Conservation (phyloP, 768 basidiomycete genomes). For the Russula brevipes region DNA sequence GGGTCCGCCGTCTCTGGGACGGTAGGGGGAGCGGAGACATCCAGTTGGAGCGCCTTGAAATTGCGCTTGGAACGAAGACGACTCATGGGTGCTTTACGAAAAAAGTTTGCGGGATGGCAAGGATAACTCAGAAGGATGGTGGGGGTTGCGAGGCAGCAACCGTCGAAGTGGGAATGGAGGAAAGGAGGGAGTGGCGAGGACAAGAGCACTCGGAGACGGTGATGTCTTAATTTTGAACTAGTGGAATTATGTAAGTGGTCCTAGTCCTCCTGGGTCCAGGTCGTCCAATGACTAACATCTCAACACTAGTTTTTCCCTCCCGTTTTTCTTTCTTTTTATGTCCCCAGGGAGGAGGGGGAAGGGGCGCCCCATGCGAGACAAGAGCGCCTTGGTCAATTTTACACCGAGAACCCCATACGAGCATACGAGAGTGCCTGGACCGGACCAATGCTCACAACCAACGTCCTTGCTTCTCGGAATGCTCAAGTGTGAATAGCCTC, state of each 20-base stretch:
- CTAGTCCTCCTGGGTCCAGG: neutral
- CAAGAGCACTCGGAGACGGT: slow-evolving; percentile 4
- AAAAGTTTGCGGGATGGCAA: neutral
- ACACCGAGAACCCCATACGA: too few species aligned
- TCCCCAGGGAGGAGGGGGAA: too few species aligned
- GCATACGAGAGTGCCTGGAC: too few species aligned
- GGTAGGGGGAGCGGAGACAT: slow-evolving; percentile 43
- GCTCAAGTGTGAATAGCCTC: neutral
- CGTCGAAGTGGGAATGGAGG: neutral
- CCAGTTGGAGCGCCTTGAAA: slow-evolving; percentile 80
- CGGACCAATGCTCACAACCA: too few species aligned
- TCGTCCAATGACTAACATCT: neutral
- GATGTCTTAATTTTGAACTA: slow-evolving; percentile 17
- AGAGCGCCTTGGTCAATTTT: too few species aligned
- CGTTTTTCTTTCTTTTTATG: neutral
- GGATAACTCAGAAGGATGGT: neutral
- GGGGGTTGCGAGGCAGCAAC: neutral
- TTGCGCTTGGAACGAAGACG: slow-evolving; percentile 87
- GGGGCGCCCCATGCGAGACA: too few species aligned
- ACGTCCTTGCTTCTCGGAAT: neutral
- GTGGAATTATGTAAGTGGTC: slow-evolving; percentile 6
- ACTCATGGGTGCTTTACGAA: slow-evolving; percentile 33
- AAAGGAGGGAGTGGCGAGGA: neutral
- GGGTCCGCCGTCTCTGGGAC: slow-evolving; percentile 38
- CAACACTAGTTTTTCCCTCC: neutral